Percentiles rank a stretch among this genome's conserved stretches.
Evolutionary conservation across 495 filamentous ascomycete genomes (phyloP).

Genomic region (Cercophora scortea): DNA sequence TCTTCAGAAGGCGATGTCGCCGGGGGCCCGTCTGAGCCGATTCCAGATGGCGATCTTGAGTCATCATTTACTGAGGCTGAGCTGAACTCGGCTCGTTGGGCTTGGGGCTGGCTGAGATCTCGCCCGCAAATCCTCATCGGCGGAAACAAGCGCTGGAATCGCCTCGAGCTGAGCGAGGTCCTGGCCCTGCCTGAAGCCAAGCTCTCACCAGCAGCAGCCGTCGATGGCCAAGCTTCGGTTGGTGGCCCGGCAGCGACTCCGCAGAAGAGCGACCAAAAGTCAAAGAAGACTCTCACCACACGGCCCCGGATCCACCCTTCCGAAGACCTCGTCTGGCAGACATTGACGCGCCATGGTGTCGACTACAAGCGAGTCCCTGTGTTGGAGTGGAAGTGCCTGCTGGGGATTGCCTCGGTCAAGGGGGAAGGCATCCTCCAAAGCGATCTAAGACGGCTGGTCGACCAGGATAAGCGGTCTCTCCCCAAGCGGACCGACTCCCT

Average conservation of each 20-base stretch:
- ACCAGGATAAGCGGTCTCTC: slow-evolving; percentile 85
- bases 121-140: slow-evolving; percentile 37
- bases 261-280: not conserved
- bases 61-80: slow-evolving; percentile 16
- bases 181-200: slow-evolving; percentile 31
- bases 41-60: slow-evolving; percentile 12
- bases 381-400: slow-evolving; percentile 66
- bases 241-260: not conserved
- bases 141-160: slow-evolving; percentile 30
- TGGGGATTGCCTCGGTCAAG: slow-evolving; percentile 69
- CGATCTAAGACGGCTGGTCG: slow-evolving; percentile 63
- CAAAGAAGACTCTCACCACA: slow-evolving; percentile 18
- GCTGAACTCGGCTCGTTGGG: slow-evolving; percentile 28
- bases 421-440: slow-evolving; percentile 70
- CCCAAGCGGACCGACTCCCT: slow-evolving; percentile 73
- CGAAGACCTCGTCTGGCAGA: slow-evolving; percentile 57
- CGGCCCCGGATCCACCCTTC: slow-evolving; percentile 29
- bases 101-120: slow-evolving; percentile 37
- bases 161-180: slow-evolving; percentile 31
- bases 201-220: not conserved
- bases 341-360: slow-evolving; percentile 69
- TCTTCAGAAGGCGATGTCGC: not conserved
- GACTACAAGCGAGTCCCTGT: slow-evolving; percentile 60
- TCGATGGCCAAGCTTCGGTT: not conserved
- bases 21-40: not conserved